These are phyloP conservation scores for Apophysomyces sp. DNA, from an alignment of 371 early-diverging fungal genomes.

Conservation along the genomic window DNA sequence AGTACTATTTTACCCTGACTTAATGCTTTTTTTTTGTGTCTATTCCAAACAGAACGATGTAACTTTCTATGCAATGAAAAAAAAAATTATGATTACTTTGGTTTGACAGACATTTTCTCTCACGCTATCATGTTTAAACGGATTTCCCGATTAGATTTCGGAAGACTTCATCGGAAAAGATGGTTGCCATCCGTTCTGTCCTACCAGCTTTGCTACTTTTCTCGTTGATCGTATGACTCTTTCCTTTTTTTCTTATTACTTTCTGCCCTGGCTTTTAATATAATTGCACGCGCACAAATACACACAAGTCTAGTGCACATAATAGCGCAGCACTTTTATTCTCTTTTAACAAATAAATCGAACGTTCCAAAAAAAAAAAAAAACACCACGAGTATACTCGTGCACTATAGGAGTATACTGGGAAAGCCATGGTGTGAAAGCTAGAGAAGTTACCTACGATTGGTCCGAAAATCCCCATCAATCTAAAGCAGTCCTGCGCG, in stretches of 20 bases:
- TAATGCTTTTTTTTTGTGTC: not conserved
- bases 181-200: not conserved
- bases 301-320: too few relatives aligned
- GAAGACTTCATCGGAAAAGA: slow-evolving; percentile 2
- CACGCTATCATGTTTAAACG: not conserved
- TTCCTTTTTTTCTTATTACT: not conserved
- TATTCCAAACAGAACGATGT: not conserved
- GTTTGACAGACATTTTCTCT: not conserved
- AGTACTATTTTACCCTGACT: not conserved
- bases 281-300: too few relatives aligned
- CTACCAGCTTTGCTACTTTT: not conserved
- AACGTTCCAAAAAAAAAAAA: too few relatives aligned
- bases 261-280: too few relatives aligned
- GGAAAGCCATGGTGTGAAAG: too few relatives aligned
- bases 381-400: too few relatives aligned
- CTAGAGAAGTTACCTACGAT: too few relatives aligned
- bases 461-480: too few relatives aligned
- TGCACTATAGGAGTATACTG: too few relatives aligned
- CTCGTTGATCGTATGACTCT: not conserved
- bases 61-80: slow-evolving; percentile 1
- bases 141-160: slow-evolving; percentile 3
- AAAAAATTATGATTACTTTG: not conserved
- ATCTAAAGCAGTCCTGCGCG: too few relatives aligned
- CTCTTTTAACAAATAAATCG: too few relatives aligned
- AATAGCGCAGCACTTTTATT: too few relatives aligned